These are phyloP conservation scores for Wallacemonas sp. DNA, from an alignment of 208 protist genomes.

Conservation along the genomic window DNA sequence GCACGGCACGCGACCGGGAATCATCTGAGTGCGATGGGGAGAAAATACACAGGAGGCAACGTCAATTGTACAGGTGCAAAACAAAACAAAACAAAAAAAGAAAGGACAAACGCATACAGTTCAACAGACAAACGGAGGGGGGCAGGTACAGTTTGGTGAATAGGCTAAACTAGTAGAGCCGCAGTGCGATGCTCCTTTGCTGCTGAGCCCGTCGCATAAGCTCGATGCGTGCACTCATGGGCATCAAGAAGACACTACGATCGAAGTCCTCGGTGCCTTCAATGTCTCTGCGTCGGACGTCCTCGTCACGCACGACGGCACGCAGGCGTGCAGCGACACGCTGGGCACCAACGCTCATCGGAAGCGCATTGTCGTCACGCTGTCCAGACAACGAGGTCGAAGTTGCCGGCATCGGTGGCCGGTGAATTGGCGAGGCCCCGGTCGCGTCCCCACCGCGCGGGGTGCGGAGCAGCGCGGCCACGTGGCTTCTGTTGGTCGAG, in stretches of 20 bases:
- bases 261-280: constrained; percentile 71
- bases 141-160: no score
- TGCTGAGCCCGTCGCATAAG: constrained; percentile 28
- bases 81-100: constrained; percentile 13
- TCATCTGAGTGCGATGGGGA: no score
- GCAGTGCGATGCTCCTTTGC: constrained; percentile 29
- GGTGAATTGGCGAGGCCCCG: not conserved
- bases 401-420: no score
- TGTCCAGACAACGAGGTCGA: no score
- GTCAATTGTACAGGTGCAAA: constrained; percentile 10
- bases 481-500: no score
- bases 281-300: constrained; percentile 64
- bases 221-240: constrained; percentile 51
- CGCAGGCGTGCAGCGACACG: constrained; percentile 46
- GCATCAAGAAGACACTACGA: constrained; percentile 54
- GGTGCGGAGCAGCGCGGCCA: no score
- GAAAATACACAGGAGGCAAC: no score
- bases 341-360: constrained; percentile 9
- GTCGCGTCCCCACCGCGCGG: no score
- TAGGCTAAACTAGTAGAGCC: constrained; percentile 46
- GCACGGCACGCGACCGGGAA: no score
- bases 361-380: no score
- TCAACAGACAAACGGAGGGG: not conserved
- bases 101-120: not conserved
- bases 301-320: constrained; percentile 56